Evolutionary conservation across 2,329 filamentous ascomycete genomes (phyloP), one percentile per base, ranked within the genome.

Genomic region (Gnomoniopsis sp.): DNA sequence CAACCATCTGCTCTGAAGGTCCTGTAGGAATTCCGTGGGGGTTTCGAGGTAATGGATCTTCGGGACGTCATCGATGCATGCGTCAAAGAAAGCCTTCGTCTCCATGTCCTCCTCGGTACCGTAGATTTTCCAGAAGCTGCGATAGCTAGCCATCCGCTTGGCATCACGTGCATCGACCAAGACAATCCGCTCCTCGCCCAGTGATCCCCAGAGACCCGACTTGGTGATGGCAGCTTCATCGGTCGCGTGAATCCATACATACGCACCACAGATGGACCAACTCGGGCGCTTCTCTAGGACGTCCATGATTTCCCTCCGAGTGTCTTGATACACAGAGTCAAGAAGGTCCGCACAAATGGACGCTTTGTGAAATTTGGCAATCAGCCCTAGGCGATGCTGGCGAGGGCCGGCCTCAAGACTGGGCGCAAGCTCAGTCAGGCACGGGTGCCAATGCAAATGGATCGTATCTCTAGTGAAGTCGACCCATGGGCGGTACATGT

Each of bases 171-270:
- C 54, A 38, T 51, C 54, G 12, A 56, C 47, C 46, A 46, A n/a
- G 3, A 56, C 54, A 17, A 56, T 15, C n/a, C 36, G 47, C 36
- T 56, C 47, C 47, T 56, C 54, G 17, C 54, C 54, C 15, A 56
- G n/a, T n/a, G 38, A 2, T 1, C 54, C 54, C 48, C 48, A 56
- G 34, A 56, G 54, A 12, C 47, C 47, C 14, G 47, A 56, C 22
- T 33, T 21, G 22, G 43, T 19, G 19, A 41, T 41, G 15, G 14
- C 46, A 11, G 19, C 22, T 8, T 46, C 19, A n/a, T 34, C 22
- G 19, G 11, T 21, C 46, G 36, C 54, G 38, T 56, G 54, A 14
- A 56, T 50, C 21, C 21, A 34, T 15, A 46, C 47, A 8, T 19
- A 6, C 4, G 44, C 44, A 3, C 30, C 19, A 34, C 44, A 49